Conservation (phyloP, 352 stramenopile species). For the Pythium scleroteichum region DNA sequence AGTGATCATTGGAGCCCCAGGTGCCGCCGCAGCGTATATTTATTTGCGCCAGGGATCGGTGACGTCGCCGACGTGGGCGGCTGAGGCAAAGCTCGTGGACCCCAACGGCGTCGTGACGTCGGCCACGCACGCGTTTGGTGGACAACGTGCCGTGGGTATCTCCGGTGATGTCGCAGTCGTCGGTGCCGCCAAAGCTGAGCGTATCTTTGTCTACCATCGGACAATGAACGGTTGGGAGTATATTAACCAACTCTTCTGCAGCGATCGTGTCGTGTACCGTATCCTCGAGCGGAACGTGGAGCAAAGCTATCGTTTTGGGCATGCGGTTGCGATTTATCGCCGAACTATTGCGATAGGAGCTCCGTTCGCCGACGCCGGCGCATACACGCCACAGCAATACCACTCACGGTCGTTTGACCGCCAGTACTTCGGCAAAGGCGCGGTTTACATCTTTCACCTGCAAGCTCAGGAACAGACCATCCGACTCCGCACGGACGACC, state of each 20-base stretch:
- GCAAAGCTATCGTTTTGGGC: constrained; percentile 89
- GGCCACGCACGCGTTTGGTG: constrained; percentile 69
- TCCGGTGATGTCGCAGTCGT: constrained; percentile 89
- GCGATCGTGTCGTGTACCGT: constrained; percentile 83
- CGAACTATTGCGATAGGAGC: constrained; percentile 90
- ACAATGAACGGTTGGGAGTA: constrained; percentile 48
- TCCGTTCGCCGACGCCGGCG: constrained; percentile 80
- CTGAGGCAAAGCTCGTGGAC: constrained; percentile 51
- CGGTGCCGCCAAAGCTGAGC: constrained; percentile 73
- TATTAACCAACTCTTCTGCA: constrained; percentile 58
- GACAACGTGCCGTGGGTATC: constrained; percentile 69
- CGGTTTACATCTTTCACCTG: constrained; percentile 76
- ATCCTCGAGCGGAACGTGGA: constrained; percentile 77
- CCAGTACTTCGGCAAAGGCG: constrained; percentile 65
- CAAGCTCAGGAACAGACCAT: constrained; percentile 76
- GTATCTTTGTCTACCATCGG: constrained; percentile 75
- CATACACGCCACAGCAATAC: constrained; percentile 53
- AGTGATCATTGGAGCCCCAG: constrained; percentile 72
- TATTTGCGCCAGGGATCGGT: constrained; percentile 33
- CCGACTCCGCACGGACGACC: constrained; percentile 52
- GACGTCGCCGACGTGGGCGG: constrained; percentile 37
- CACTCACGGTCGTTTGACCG: constrained; percentile 58
- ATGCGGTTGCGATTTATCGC: constrained; percentile 74
- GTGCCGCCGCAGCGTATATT: constrained; percentile 51
- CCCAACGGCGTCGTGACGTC: constrained; percentile 29